phyloP scores from a whole-genome alignment of 116 monocot genomes.

The Cymodocea nodosa region DNA sequence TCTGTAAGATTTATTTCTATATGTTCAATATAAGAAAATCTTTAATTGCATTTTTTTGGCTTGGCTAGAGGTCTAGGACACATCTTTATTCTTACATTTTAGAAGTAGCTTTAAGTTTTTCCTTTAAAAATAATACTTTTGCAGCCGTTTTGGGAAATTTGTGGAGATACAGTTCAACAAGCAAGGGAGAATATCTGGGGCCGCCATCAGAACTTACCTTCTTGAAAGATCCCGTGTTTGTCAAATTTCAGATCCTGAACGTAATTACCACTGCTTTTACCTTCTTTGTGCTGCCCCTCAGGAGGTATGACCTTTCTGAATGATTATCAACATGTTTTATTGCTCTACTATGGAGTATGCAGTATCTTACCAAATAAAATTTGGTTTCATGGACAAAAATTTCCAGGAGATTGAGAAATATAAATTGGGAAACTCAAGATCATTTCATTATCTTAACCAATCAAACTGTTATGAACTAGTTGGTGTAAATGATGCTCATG shows the following conservation, averaged over 20 bases:
- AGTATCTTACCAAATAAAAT: background rate
- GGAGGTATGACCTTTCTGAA: conserved; percentile 36
- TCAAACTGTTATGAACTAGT: conserved; percentile 93
- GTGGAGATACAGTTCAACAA: conserved; percentile 98
- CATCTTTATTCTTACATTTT: background rate
- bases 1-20: background rate
- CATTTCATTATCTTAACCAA: conserved; percentile 98
- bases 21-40: background rate
- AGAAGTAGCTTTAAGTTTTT: background rate
- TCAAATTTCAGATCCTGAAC: conserved; percentile 95
- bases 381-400: conserved; percentile 1
- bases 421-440: conserved; percentile 70
- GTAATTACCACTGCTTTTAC: conserved; percentile 97
- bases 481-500: conserved; percentile 86
- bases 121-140: conserved; percentile 1
- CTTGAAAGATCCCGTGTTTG: conserved; percentile 96
- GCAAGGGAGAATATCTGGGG: conserved; percentile 95
- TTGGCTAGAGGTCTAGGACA: background rate
- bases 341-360: background rate
- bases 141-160: conserved; percentile 98
- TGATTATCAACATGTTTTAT: background rate
- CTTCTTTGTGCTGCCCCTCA: conserved; percentile 93
- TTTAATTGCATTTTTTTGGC: background rate
- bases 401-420: conserved; percentile 80
- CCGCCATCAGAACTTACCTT: conserved; percentile 46